Base-by-base conservation (phyloP, 352 stramenopile genomes). In the Globisporangium polare region DNA sequence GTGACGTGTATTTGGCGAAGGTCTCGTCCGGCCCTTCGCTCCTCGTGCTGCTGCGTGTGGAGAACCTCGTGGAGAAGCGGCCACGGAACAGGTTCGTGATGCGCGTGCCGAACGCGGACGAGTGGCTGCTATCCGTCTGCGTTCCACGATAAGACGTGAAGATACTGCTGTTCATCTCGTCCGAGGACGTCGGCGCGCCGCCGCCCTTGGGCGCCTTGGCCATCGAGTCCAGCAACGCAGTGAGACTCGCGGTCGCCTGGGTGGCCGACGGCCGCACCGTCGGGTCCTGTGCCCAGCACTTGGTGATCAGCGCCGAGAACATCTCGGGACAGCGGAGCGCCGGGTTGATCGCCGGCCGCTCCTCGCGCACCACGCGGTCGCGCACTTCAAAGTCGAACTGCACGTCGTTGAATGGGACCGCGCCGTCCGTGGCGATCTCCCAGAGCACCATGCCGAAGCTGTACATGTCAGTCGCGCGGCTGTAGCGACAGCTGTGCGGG, bases 381-480 rank as follows among this genome's bases (percentile, higher is more conserved):
- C 79, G 77, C 47, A 90, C 81, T 55, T 90, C 77, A 60, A 88
- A 79, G 45, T 90, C 81, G 31, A 89, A 90, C 18, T 78, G 65
- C 1, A 87, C 68, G 29, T 87, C 74, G 20, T 71, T 74, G 60
- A 90, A 90, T 0, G 81, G 78, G 10, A 86, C 71, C 1, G 75
- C 70, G 27, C 81, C 81, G 62, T 90, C 83, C 29, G 78, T 83
- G 22, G 86, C 58, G 13, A 90, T 82, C 51, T 90, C 78, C 81
- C 81, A 89, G n/a, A 89, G 63, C 54, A 76, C 69, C 67, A 90
- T 72, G 3, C 81, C 81, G 54, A 90, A 90, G 74, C 79, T 89
- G 64, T 89, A 90, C 60, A 90, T 78, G 62, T 90, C 81, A 27
- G 81, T 89, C 53, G 81, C 79, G 22, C 81, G 79, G 58, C 86